Percentiles rank a stretch among this genome's conserved stretches.
phyloP scores from a whole-genome alignment of 257 asterid genomes.

The Thymus mandschuricus region DNA sequence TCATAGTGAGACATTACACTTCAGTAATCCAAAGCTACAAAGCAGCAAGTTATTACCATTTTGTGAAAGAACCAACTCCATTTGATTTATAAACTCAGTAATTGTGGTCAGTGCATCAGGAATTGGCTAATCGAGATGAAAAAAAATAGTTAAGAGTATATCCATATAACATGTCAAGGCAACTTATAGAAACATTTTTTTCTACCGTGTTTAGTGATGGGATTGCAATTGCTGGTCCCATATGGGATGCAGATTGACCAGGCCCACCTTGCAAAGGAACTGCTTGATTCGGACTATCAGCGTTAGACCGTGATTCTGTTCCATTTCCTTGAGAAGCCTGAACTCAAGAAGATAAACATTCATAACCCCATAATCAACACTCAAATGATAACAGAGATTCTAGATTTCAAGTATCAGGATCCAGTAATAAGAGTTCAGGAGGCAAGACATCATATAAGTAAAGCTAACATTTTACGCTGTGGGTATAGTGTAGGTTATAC shows the following conservation, averaged over 20 bases:
- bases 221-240: constrained; percentile 60
- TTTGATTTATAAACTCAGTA: constrained; percentile 69
- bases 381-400: background rate
- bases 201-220: constrained; percentile 78
- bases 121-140: constrained; percentile 60
- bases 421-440: background rate
- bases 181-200: background rate
- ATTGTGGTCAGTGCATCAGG: constrained; percentile 85
- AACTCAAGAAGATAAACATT: constrained; percentile 1
- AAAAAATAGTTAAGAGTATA: constrained; percentile 26
- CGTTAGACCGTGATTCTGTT: constrained; percentile 49
- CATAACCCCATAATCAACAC: constrained; percentile 18
- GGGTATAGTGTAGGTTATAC: background rate
- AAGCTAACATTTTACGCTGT: background rate
- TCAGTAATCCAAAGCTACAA: constrained; percentile 24
- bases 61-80: constrained; percentile 69
- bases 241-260: constrained; percentile 63
- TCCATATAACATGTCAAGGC: constrained; percentile 7
- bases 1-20: constrained; percentile 9
- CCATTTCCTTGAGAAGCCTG: constrained; percentile 60
- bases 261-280: constrained; percentile 50
- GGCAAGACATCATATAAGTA: constrained; percentile 10
- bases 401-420: constrained; percentile 5
- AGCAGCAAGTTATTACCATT: constrained; percentile 50
- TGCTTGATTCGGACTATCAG: constrained; percentile 57